A percentile compares a stretch with the other conserved stretches of the same genome.
phyloP scores from a whole-genome alignment of 2,329 filamentous ascomycete genomes.

The Simplicillium aogashimaense region DNA sequence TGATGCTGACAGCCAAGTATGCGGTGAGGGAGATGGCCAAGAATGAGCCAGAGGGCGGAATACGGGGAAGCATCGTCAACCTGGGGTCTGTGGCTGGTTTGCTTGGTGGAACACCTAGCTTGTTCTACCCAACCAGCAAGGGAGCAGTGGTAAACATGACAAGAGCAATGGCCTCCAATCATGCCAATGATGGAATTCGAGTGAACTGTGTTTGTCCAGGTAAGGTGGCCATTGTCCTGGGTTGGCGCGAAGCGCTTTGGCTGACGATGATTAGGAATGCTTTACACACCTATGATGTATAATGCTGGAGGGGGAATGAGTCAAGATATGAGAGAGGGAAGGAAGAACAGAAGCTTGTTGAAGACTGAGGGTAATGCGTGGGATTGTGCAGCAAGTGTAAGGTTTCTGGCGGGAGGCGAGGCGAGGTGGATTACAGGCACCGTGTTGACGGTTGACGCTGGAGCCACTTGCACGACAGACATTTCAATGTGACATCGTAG shows the following conservation, averaged over 20 bases:
- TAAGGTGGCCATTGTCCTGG: background rate
- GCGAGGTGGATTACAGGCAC: conserved; percentile 33
- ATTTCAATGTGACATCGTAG: conserved; percentile 1
- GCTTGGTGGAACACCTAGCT: conserved; percentile 31
- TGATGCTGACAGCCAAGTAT: conserved; percentile 55
- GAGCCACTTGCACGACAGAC: conserved; percentile 20
- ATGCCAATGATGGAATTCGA: conserved; percentile 31
- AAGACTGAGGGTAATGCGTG: conserved; percentile 31
- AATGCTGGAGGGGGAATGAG: conserved; percentile 23
- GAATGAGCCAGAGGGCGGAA: conserved; percentile 30
- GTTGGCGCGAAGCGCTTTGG: background rate
- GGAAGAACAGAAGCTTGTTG: conserved; percentile 26
- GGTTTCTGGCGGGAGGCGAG: conserved; percentile 28
- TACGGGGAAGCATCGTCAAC: conserved; percentile 46
- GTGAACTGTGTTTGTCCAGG: conserved; percentile 41
- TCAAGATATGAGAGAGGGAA: conserved; percentile 23
- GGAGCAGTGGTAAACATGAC: conserved; percentile 42
- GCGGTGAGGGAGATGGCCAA: conserved; percentile 49
- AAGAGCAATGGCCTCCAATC: conserved; percentile 39
- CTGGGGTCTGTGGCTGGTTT: conserved; percentile 52
- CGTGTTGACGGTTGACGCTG: conserved; percentile 30
- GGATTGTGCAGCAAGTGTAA: conserved; percentile 29
- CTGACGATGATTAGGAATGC: conserved; percentile 19
- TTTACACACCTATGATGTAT: conserved; percentile 38
- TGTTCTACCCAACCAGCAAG: conserved; percentile 37